phyloP scores from a whole-genome alignment of 108 stramenopile species.

The Cylindrotheca closterium region DNA sequence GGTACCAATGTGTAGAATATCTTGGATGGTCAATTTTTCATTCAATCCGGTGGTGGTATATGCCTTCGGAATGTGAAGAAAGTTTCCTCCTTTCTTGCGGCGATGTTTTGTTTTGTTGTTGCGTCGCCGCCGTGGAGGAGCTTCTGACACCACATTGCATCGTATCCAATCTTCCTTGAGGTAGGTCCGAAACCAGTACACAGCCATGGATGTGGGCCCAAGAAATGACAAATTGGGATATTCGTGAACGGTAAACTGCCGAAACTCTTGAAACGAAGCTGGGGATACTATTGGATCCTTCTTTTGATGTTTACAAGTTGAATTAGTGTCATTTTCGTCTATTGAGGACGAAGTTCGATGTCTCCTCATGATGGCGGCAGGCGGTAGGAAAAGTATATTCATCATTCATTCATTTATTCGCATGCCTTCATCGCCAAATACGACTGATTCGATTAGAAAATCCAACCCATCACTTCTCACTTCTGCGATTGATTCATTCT shows the following conservation, averaged over 20 bases:
- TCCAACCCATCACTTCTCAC: no score
- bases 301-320: not conserved
- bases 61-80: conserved; percentile 13
- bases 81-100: conserved; percentile 1
- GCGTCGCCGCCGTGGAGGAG: not conserved
- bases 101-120: not conserved
- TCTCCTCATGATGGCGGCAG: no score
- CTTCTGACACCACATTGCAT: not conserved
- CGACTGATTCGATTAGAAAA: no score
- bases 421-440: no score
- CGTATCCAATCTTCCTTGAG: conserved; percentile 10
- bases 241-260: conserved; percentile 1
- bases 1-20: not conserved
- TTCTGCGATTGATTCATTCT: no score
- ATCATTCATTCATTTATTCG: no score
- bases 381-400: no score
- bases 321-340: not conserved
- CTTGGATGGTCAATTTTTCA: not conserved
- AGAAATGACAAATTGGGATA: conserved; percentile 9
- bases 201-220: conserved; percentile 22
- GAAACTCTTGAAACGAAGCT: conserved; percentile 15
- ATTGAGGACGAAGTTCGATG: no score
- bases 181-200: conserved; percentile 22
- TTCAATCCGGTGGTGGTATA: not conserved
- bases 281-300: not conserved